These are phyloP conservation scores for Gelatoporia subvermispora DNA, from an alignment of 768 basidiomycete genomes.

Conservation along the genomic window DNA sequence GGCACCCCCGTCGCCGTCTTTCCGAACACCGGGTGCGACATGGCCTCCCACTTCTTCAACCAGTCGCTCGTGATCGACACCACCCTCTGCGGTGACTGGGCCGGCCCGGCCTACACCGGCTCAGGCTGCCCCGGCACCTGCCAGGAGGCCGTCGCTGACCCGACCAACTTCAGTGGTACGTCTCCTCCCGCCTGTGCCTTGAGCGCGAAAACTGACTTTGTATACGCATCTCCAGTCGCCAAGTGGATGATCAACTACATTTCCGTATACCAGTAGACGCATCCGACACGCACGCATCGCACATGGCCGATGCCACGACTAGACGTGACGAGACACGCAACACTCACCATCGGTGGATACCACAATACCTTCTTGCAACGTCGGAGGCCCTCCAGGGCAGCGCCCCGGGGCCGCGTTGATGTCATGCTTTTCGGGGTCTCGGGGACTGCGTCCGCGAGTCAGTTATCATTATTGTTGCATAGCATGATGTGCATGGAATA, in stretches of 20 bases:
- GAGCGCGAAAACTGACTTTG: not conserved
- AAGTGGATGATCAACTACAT: constrained; percentile 56
- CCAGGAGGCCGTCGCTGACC: constrained; percentile 40
- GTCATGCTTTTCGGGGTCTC: too few species aligned
- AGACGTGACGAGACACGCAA: too few species aligned
- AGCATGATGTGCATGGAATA: too few species aligned
- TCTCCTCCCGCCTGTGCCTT: constrained; percentile 1
- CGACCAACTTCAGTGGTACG: constrained; percentile 47
- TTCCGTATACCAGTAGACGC: constrained; percentile 40
- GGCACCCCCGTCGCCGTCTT: constrained; percentile 36
- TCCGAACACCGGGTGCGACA: constrained; percentile 31
- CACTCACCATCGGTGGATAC: too few species aligned
- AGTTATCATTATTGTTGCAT: too few species aligned
- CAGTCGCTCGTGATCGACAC: constrained; percentile 38
- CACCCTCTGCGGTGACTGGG: constrained; percentile 43
- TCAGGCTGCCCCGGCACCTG: constrained; percentile 31
- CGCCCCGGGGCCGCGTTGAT: too few species aligned
- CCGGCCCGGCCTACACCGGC: constrained; percentile 26
- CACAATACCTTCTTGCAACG: too few species aligned
- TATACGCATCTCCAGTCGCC: constrained; percentile 33
- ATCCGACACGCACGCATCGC: too few species aligned
- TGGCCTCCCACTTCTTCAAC: constrained; percentile 30
- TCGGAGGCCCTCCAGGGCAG: too few species aligned
- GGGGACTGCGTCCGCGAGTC: too few species aligned
- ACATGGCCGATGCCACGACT: too few species aligned